Conservation (phyloP, 495 filamentous ascomycete species). For the Trichocladium uniseriatum region DNA sequence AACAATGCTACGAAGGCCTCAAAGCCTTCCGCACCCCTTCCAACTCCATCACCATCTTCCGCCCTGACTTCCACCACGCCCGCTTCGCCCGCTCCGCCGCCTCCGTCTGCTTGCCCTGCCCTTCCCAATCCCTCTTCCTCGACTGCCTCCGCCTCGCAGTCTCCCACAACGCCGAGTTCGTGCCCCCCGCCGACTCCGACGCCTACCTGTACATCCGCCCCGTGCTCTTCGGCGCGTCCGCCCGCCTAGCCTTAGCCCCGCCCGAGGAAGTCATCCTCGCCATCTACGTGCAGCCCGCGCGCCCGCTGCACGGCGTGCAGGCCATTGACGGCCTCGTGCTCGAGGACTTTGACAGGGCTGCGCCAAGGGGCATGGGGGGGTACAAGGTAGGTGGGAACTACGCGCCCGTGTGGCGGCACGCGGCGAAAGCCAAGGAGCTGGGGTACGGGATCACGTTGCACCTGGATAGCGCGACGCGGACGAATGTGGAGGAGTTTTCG, state of each 20-base stretch:
- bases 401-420: slow-evolving; percentile 41
- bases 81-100: slow-evolving; percentile 26
- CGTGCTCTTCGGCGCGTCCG: slow-evolving; percentile 32
- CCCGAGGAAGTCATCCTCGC: slow-evolving; percentile 32
- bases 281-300: slow-evolving; percentile 34
- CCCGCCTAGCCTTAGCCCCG: slow-evolving; percentile 25
- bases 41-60: slow-evolving; percentile 35
- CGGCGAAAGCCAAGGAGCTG: slow-evolving; percentile 31
- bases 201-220: slow-evolving; percentile 39
- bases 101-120: slow-evolving; percentile 32
- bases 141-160: slow-evolving; percentile 31
- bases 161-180: slow-evolving; percentile 33
- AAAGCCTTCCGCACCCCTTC: slow-evolving; percentile 29
- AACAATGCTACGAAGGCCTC: slow-evolving; percentile 28
- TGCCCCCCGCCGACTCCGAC: slow-evolving; percentile 32
- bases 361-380: slow-evolving; percentile 44
- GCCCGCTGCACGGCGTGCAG: slow-evolving; percentile 30
- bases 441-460: slow-evolving; percentile 42
- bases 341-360: slow-evolving; percentile 51
- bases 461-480: slow-evolving; percentile 36
- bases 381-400: slow-evolving; percentile 55
- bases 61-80: slow-evolving; percentile 28
- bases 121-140: slow-evolving; percentile 32
- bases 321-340: slow-evolving; percentile 35
- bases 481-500: slow-evolving; percentile 40